phyloP scores from a whole-genome alignment of 225 moss, liverwort and hornwort species.

The Sphagnum contortum region DNA sequence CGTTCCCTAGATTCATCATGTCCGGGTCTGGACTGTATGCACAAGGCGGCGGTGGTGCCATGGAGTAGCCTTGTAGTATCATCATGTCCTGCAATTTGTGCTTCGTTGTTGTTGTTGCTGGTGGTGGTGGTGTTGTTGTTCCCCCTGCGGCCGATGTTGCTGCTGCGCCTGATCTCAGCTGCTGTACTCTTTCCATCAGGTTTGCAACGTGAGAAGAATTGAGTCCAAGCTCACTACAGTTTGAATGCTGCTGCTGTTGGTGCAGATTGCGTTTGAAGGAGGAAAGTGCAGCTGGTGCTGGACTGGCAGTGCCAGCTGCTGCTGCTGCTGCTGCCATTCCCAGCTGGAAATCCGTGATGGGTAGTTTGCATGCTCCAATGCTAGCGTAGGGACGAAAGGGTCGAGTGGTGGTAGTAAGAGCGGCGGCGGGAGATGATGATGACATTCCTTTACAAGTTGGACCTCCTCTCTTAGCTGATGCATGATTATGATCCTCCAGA shows the following conservation, averaged over 20 bases:
- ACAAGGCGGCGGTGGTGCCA: constrained; percentile 18
- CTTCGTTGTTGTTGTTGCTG: constrained; percentile 35
- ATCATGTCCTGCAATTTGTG: constrained; percentile 61
- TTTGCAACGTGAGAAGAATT: constrained; percentile 26
- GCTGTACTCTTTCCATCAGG: constrained; percentile 66
- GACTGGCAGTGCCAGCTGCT: constrained; percentile 16
- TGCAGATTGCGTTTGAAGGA: constrained; percentile 34
- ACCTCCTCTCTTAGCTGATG: no score
- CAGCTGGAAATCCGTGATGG: constrained; percentile 73
- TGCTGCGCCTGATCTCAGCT: constrained; percentile 31
- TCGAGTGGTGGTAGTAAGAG: constrained; percentile 27
- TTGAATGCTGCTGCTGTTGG: constrained; percentile 20
- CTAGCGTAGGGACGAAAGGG: constrained; percentile 93
- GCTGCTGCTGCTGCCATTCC: constrained; percentile 25
- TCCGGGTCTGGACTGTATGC: constrained; percentile 42
- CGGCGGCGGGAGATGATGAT: constrained; percentile 1
- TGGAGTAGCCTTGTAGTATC: constrained; percentile 53
- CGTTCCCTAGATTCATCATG: constrained; percentile 20
- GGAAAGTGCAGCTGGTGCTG: constrained; percentile 13
- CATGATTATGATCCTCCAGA: no score
- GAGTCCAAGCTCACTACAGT: no score
- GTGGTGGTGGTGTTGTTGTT: background rate
- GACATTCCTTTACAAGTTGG: no score
- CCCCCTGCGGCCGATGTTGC: constrained; percentile 47
- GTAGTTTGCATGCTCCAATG: constrained; percentile 81